A percentile compares a stretch with the other conserved stretches of the same genome.
These are phyloP conservation scores for Pyricularia grisea DNA, from an alignment of 2,329 filamentous ascomycete genomes.

Conservation along the genomic window DNA sequence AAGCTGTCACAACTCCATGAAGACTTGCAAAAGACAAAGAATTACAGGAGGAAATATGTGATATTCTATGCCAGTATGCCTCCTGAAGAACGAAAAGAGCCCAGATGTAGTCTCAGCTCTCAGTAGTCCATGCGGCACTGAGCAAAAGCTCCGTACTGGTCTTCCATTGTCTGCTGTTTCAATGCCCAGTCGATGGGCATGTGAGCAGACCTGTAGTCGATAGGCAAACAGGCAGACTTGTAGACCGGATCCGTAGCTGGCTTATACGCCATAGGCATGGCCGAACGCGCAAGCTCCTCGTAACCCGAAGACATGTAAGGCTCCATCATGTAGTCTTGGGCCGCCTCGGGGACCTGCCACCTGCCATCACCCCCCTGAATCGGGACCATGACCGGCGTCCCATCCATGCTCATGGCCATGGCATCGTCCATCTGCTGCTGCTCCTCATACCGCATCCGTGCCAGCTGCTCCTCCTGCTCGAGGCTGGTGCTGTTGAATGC, in stretches of 20 bases:
- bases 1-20: neutral
- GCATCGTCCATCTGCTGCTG: slow-evolving; percentile 18
- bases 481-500: slow-evolving; percentile 42
- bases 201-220: slow-evolving; percentile 36
- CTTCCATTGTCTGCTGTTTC: slow-evolving; percentile 50
- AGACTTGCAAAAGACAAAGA: neutral
- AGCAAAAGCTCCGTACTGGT: slow-evolving; percentile 57
- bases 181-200: slow-evolving; percentile 29
- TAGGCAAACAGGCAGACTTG: slow-evolving; percentile 23
- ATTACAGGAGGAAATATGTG: neutral
- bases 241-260: slow-evolving; percentile 64
- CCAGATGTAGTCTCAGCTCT: slow-evolving; percentile 5
- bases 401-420: slow-evolving; percentile 32
- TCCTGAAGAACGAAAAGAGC: neutral
- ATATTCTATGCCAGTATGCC: neutral
- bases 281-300: slow-evolving; percentile 50
- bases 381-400: slow-evolving; percentile 32
- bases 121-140: slow-evolving; percentile 13
- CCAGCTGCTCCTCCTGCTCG: slow-evolving; percentile 50
- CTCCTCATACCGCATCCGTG: slow-evolving; percentile 51
- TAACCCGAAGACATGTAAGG: slow-evolving; percentile 84
- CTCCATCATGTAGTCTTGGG: slow-evolving; percentile 49
- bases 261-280: slow-evolving; percentile 32
- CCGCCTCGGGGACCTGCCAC: slow-evolving; percentile 29
- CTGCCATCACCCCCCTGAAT: slow-evolving; percentile 43